phyloP scores from a whole-genome alignment of 23 red algal species.

The Chondrus crispus region DNA sequence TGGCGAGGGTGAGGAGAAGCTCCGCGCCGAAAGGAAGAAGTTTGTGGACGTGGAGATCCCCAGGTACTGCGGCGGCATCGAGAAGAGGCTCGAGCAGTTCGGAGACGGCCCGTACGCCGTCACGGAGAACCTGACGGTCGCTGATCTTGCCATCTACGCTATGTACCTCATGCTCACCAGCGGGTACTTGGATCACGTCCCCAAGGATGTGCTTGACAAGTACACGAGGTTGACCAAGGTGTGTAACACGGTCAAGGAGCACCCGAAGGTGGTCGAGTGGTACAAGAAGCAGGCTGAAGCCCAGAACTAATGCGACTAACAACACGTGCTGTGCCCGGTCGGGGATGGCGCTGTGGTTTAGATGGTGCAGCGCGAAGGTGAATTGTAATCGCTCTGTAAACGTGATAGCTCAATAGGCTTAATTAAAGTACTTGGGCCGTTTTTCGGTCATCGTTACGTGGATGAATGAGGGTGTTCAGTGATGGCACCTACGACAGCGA shows the following conservation, averaged over 20 bases:
- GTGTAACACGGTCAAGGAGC: slow-evolving; percentile 13
- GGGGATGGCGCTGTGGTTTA: background rate
- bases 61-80: slow-evolving; percentile 15
- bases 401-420: background rate
- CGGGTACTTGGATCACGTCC: slow-evolving; percentile 9
- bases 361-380: background rate
- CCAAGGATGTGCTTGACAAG: background rate
- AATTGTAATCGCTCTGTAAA: background rate
- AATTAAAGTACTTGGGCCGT: background rate
- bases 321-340: background rate
- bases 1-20: background rate
- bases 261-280: slow-evolving; percentile 34
- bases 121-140: background rate
- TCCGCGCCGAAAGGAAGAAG: slow-evolving; percentile 2
- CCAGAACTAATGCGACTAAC: background rate
- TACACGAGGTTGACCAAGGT: slow-evolving; percentile 13
- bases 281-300: slow-evolving; percentile 56
- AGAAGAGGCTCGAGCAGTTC: slow-evolving; percentile 26
- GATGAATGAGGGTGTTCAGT: no score
- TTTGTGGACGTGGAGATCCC: background rate
- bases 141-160: background rate
- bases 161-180: background rate
- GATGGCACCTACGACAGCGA: no score
- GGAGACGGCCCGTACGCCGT: slow-evolving; percentile 2
- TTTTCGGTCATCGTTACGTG: background rate